Conservation (phyloP, 2,329 filamentous ascomycete genomes). For the Aspergillus fischeri region DNA sequence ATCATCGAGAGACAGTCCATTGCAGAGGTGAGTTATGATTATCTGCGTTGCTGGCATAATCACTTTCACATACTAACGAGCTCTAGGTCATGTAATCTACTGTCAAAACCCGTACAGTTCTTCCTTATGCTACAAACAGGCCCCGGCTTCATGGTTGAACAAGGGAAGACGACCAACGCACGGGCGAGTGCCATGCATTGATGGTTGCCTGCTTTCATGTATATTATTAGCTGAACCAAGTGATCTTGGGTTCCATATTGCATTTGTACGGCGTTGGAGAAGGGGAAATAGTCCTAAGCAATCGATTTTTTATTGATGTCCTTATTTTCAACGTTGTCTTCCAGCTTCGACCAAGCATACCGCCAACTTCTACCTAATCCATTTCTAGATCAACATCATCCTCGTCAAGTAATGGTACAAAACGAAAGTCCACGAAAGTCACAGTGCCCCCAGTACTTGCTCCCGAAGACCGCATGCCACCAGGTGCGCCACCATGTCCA, state of each 20-base stretch:
- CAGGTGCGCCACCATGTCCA: conserved; percentile 16
- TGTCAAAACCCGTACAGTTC: background rate
- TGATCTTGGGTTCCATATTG: background rate
- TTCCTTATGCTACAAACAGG: background rate
- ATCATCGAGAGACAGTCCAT: conserved; percentile 67
- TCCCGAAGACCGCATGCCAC: conserved; percentile 17
- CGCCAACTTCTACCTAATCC: background rate
- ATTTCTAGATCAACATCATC: conserved; percentile 19
- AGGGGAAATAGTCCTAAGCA: background rate
- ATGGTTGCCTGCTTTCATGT: background rate
- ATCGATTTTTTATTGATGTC: background rate
- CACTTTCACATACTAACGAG: background rate
- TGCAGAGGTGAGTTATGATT: conserved; percentile 39
- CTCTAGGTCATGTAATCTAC: background rate
- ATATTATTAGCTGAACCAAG: background rate
- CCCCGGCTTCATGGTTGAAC: background rate
- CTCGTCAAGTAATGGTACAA: conserved; percentile 44
- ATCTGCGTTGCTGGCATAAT: background rate
- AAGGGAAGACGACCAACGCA: background rate
- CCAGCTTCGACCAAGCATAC: background rate
- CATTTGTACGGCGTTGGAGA: background rate
- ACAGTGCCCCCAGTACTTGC: conserved; percentile 27
- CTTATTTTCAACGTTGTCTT: background rate
- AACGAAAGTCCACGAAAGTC: conserved; percentile 47
- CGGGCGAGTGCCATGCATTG: background rate